Evolutionary conservation across 2,329 filamentous ascomycete genomes (phyloP).

Genomic region (Alternaria gaisen): DNA sequence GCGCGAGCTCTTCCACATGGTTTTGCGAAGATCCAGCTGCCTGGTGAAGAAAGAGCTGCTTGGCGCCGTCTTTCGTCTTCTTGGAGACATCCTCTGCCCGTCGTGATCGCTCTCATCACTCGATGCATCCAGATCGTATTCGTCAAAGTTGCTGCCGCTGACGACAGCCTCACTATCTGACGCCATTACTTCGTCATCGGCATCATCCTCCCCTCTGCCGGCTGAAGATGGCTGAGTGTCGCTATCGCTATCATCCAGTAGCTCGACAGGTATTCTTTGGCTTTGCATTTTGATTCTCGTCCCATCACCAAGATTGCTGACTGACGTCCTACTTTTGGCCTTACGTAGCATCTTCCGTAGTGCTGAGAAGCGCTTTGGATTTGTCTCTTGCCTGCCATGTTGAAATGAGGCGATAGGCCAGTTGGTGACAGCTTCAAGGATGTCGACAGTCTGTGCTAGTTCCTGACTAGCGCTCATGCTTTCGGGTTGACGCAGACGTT

Average conservation of each 20-base stretch:
- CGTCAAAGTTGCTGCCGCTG: constrained; percentile 45
- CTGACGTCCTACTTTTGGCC: constrained; percentile 62
- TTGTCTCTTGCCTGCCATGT: constrained; percentile 57
- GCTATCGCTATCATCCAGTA: constrained; percentile 55
- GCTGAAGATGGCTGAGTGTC: constrained; percentile 35
- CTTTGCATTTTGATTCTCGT: constrained; percentile 80
- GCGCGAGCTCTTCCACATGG: constrained; percentile 36
- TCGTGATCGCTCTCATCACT: constrained; percentile 36
- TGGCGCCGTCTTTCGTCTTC: constrained; percentile 33
- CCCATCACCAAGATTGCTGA: constrained; percentile 59
- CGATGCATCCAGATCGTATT: constrained; percentile 48
- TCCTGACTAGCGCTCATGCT: constrained; percentile 54
- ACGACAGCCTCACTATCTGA: constrained; percentile 43
- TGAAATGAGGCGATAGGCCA: constrained; percentile 65
- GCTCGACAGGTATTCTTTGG: constrained; percentile 71
- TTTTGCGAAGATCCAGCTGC: constrained; percentile 40
- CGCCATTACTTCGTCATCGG: constrained; percentile 40
- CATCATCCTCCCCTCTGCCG: constrained; percentile 20
- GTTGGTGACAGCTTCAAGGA: constrained; percentile 54
- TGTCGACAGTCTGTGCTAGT: constrained; percentile 54
- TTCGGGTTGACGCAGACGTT: constrained; percentile 56
- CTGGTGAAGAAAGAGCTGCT: constrained; percentile 37
- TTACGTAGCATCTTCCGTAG: constrained; percentile 70
- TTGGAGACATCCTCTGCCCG: constrained; percentile 20
- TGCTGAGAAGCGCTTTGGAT: constrained; percentile 63